Base-by-base conservation (phyloP, 257 asterid genomes). In the Solanum neorickii region DNA sequence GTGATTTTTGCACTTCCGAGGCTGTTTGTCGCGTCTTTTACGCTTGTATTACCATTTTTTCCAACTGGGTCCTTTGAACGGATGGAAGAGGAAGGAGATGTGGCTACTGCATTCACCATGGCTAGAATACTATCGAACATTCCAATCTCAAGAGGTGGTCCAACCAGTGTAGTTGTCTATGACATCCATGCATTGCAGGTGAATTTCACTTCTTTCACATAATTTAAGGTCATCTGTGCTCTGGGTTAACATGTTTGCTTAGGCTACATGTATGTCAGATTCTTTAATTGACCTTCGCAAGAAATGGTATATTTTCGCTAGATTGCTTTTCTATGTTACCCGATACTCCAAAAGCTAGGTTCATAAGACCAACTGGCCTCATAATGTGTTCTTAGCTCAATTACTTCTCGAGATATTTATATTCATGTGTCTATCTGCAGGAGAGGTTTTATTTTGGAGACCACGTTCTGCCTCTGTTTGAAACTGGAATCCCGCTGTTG, bases 41-140 rank as follows among this genome's bases (percentile, higher is more conserved):
- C 96, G 0, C 89, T 96, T 88, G 98, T 95, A 25, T 87, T 96
- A 88, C 99, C 99, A 69, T 96, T 95, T 92, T 96, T 96, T 77
- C 98, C 99, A 56, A 96, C 98, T 39, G 99, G 98, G 80, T 93
- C 98, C 62, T 96, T 96, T 86, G 99, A 96, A 89, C 90, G 99
- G 78, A 91, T 94, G 86, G 99, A 96, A 94, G 98, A 94, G 94
- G 98, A 96, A 89, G 99, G 99, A 56, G 98, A 96, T 89, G 98
- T 96, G 21, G 99, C 98, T 33, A 96, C 98, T 87, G 98, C 98
- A 15, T 96, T 94, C 89, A 96, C 99, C 75, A 92, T 96, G 98
- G 99, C 99, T 86, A 92, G 99, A 88, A 95, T 96, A 93, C 89
- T 96, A 33, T 96, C 99, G 15, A 94, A 95, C 88, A 93, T 90